Percentiles rank a stretch among this genome's conserved stretches.
Conservation (phyloP, 176 grass and related monocot species). For the Eremochloa ophiuroides region DNA sequence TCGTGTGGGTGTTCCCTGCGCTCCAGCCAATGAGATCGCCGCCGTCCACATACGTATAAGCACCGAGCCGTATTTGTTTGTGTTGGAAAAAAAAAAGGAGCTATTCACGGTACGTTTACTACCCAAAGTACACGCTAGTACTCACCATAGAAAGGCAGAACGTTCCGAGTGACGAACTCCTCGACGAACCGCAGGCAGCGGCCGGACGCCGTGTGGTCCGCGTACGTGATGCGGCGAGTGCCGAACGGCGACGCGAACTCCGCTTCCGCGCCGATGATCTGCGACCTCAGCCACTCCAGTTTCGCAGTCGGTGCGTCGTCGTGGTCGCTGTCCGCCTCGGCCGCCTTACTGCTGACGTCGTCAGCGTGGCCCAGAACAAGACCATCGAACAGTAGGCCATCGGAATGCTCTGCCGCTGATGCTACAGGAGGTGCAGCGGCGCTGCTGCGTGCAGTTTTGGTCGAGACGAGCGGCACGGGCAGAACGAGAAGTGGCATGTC, state of each 20-base stretch:
- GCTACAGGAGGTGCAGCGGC: background rate
- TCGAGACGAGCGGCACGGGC: background rate
- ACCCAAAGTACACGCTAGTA: no score
- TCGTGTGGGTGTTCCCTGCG: conserved; percentile 76
- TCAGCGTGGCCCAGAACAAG: conserved; percentile 2
- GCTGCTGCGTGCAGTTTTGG: background rate
- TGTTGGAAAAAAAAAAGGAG: no score
- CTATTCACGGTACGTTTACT: no score
- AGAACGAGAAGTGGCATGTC: conserved; percentile 18
- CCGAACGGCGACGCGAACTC: conserved; percentile 68
- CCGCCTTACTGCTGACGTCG: background rate
- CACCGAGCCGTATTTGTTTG: background rate
- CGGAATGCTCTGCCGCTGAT: background rate
- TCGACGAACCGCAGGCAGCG: conserved; percentile 54
- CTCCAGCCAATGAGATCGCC: background rate
- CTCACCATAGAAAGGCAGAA: conserved; percentile 72
- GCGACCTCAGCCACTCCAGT: conserved; percentile 31
- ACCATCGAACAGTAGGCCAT: conserved; percentile 14
- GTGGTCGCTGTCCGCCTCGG: background rate
- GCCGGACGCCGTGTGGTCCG: conserved; percentile 74
- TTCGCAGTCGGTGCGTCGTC: background rate
- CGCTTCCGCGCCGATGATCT: conserved; percentile 30
- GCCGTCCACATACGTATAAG: background rate
- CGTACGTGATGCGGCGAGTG: conserved; percentile 53
- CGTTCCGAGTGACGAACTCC: conserved; percentile 46